Evolutionary conservation across 176 grass and related monocot genomes (phyloP), one percentile per base, ranked within the genome.

Genomic region (Paspalum vaginatum): DNA sequence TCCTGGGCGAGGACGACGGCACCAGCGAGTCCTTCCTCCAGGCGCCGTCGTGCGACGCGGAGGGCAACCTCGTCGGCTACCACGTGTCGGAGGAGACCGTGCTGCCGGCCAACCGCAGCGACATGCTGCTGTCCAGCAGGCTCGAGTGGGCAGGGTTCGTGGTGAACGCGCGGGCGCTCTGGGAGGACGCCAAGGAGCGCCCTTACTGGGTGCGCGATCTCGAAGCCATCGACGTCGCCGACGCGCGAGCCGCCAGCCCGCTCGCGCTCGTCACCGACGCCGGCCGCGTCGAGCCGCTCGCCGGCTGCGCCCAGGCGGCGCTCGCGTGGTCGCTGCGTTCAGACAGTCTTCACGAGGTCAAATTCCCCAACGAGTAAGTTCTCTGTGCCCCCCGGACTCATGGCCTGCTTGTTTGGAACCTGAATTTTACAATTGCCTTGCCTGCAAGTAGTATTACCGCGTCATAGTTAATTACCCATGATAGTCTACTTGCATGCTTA

Each of bases 131-230:
- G 77, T 84, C 84, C 11, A 83, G 52, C 83, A 79, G 76, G 84
- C 83, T 93, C 49, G 92, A 99, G 79, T 99, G 96, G 96, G 81
- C 92, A 9, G 96, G 96, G 11, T 99, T 95, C 83, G 88, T 91
- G 61, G 21, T 95, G 18, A 79, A 86, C 78, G 89, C 93, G 22
- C 91, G 83, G 46, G 88, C 86, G 81, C 60, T 99, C 18, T 91
- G 88, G 84, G 83, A 99, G 58, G 68, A 71, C 47, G 46, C 78
- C 4, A 41, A 68, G 20, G 81, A 64, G 60, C 82, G 85, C 12
- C 89, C 92, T 0, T 77, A 82, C 17, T 94, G 92, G 92, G 68
- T 91, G 70, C 86, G 91, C 81, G 90, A 95, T 70, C 89, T 99
- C 44, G 84, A 86, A 58, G 75, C 85, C 55, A 75, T 88, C 60